Conservation (phyloP, 2,329 filamentous ascomycete genomes). For the Cercospora zeae-maydis region DNA sequence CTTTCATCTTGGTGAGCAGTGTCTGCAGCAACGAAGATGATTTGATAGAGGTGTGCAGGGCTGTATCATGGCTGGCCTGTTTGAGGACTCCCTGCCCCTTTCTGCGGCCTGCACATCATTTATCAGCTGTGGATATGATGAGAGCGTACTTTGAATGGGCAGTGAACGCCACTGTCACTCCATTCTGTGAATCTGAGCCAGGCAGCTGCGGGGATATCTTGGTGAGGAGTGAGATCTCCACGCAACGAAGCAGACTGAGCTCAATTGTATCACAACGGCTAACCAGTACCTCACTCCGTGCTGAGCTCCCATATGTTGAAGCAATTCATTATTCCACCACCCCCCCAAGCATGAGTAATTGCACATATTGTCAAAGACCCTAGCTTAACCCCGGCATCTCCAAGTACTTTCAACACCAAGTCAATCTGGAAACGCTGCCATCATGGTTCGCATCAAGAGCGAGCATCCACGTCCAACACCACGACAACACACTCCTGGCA, state of each 20-base stretch:
- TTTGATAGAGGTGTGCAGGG: neutral
- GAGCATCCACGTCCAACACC: neutral
- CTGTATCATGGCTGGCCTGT: neutral
- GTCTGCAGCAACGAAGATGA: neutral
- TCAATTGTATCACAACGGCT: neutral
- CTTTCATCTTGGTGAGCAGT: neutral
- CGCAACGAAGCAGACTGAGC: neutral
- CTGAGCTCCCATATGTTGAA: neutral
- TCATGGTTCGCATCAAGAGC: slow-evolving; percentile 6
- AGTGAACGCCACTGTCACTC: neutral
- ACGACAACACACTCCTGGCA: neutral
- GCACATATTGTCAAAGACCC: neutral
- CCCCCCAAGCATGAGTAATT: neutral
- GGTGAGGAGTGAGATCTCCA: neutral
- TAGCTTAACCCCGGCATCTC: neutral
- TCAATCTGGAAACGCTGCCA: neutral
- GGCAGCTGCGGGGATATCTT: neutral
- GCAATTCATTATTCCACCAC: neutral
- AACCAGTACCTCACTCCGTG: neutral
- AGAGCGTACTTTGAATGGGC: neutral
- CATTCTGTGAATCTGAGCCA: neutral
- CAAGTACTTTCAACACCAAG: neutral
- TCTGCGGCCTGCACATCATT: neutral
- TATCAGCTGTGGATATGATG: neutral
- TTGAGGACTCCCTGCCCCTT: neutral